phyloP scores from a whole-genome alignment of 345 rosid genomes.

The Gossypium turneri region DNA sequence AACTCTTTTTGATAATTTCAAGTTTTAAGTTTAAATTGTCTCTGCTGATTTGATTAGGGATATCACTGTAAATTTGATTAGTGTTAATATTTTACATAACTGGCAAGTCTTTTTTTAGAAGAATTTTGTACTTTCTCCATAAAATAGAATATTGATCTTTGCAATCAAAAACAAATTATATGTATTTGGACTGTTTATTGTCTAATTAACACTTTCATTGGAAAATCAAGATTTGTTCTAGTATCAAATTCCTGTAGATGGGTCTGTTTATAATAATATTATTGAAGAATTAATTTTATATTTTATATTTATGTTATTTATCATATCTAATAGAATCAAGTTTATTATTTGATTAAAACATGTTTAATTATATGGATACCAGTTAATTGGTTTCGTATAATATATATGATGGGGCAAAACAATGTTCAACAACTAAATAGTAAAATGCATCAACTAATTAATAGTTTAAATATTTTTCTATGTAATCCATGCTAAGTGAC shows the following conservation, averaged over 20 bases:
- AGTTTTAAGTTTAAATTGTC: background rate
- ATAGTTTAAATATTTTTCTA: too few relatives aligned
- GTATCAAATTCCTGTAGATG: background rate
- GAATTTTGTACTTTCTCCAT: conserved; percentile 2
- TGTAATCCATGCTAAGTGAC: too few relatives aligned
- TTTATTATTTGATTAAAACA: too few relatives aligned
- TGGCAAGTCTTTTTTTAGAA: background rate
- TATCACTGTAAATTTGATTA: conserved; percentile 2
- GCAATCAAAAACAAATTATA: background rate
- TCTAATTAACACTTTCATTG: background rate
- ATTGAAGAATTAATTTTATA: too few relatives aligned
- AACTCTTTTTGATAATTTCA: background rate
- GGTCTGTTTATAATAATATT: background rate
- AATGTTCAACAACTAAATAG: too few relatives aligned
- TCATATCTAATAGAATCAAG: too few relatives aligned
- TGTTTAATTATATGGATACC: too few relatives aligned
- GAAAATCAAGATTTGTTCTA: background rate
- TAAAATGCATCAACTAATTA: too few relatives aligned
- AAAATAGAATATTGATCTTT: background rate
- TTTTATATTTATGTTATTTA: too few relatives aligned
- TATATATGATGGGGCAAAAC: too few relatives aligned
- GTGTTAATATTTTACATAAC: background rate
- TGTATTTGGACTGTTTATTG: background rate
- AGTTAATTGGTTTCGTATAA: too few relatives aligned
- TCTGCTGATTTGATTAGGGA: background rate